Evolutionary conservation across 2,329 filamentous ascomycete genomes (phyloP).

Genomic region (Phialophora expanda): DNA sequence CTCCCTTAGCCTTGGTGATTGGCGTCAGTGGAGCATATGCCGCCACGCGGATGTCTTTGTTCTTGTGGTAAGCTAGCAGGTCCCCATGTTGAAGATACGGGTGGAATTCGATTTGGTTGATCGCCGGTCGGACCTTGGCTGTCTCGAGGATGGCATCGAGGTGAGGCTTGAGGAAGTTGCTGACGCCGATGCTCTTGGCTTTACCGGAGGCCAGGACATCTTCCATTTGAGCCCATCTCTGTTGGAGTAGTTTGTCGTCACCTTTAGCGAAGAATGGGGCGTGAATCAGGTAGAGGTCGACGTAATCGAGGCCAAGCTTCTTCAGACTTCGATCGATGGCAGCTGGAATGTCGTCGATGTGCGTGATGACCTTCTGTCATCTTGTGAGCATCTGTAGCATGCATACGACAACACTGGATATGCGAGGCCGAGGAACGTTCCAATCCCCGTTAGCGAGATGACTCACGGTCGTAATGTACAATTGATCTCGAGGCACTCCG

Average conservation of each 20-base stretch:
- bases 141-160: conserved; percentile 58
- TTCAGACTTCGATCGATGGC: conserved; percentile 63
- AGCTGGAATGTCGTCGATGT: conserved; percentile 60
- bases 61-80: conserved; percentile 49
- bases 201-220: conserved; percentile 61
- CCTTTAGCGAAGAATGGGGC: conserved; percentile 63
- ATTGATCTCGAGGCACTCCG: conserved; percentile 52
- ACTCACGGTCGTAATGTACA: conserved; percentile 56
- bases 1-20: conserved; percentile 59
- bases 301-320: conserved; percentile 65
- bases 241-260: conserved; percentile 59
- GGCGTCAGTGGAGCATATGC: conserved; percentile 55
- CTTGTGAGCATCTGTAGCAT: background rate
- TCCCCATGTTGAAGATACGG: conserved; percentile 55
- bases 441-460: background rate
- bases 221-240: conserved; percentile 66
- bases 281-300: conserved; percentile 70
- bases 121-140: conserved; percentile 49
- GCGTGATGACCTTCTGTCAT: conserved; percentile 56
- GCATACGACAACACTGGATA: background rate
- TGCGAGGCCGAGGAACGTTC: background rate
- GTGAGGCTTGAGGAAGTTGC: conserved; percentile 63
- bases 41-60: conserved; percentile 49
- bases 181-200: conserved; percentile 66
- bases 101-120: conserved; percentile 54